Evolutionary conservation across 108 stramenopile species (phyloP).

Genomic region (Nannochloropsis gaditana): DNA sequence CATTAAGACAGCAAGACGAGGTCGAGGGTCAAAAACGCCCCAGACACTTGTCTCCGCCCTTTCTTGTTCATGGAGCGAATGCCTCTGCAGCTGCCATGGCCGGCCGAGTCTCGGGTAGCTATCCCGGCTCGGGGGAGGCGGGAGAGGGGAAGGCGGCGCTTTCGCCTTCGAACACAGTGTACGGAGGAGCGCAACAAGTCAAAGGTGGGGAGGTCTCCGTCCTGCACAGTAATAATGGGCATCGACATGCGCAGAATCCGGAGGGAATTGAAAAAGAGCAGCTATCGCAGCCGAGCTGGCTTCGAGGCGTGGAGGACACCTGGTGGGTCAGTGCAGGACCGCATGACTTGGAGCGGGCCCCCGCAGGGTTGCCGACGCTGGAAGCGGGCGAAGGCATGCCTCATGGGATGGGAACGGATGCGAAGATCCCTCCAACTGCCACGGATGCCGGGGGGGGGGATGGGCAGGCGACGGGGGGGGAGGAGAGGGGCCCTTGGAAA

Average conservation of each 20-base stretch:
- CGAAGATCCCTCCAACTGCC: neutral
- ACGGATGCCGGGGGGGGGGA: neutral
- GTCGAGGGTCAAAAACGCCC: neutral
- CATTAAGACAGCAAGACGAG: neutral
- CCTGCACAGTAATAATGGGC: neutral
- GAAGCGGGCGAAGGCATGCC: no score
- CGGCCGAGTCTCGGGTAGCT: neutral
- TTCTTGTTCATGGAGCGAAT: neutral
- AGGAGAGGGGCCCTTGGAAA: neutral
- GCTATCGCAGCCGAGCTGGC: neutral
- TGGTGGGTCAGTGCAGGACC: neutral
- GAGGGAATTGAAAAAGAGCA: neutral
- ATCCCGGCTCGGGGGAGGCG: neutral
- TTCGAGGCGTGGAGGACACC: neutral
- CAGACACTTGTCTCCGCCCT: neutral
- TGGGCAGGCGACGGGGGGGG: neutral
- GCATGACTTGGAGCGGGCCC: neutral
- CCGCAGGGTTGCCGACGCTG: no score
- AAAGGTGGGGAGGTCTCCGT: neutral
- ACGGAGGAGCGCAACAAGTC: neutral
- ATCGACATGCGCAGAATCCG: neutral
- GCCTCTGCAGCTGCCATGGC: neutral
- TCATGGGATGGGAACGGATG: no score
- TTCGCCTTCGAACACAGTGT: neutral
- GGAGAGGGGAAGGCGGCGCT: neutral